These are phyloP conservation scores for Entomortierella lignicola DNA, from an alignment of 192 early-diverging fungal genomes.

Conservation along the genomic window DNA sequence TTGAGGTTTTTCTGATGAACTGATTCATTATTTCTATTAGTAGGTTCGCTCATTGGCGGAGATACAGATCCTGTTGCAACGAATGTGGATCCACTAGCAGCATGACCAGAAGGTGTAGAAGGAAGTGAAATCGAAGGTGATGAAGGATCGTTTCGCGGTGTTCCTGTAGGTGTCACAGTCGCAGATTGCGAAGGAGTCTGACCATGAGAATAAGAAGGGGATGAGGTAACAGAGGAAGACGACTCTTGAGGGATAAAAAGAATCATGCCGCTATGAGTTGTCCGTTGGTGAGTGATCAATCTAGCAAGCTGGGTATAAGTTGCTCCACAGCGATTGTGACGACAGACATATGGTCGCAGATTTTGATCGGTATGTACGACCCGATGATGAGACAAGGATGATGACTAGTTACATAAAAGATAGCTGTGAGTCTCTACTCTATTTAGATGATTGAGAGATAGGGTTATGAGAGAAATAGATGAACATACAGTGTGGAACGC, in stretches of 20 bases:
- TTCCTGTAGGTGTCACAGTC: not conserved
- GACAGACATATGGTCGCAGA: conserved; percentile 46
- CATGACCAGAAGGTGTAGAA: not conserved
- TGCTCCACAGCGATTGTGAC: conserved; percentile 52
- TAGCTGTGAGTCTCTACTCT: too few species aligned
- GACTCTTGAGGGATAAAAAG: conserved; percentile 52
- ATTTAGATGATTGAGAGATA: too few species aligned
- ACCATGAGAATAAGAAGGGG: conserved; percentile 8
- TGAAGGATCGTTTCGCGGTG: not conserved
- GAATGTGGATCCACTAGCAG: not conserved
- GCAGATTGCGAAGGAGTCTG: conserved; percentile 5
- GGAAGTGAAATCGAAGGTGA: conserved; percentile 2
- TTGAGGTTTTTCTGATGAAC: not conserved
- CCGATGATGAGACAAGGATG: conserved; percentile 50
- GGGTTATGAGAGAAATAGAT: too few species aligned
- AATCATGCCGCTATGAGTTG: conserved; percentile 50
- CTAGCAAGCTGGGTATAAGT: conserved; percentile 52
- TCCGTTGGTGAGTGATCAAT: conserved; percentile 48
- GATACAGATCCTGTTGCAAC: not conserved
- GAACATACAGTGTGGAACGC: conserved; percentile 45
- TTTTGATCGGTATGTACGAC: conserved; percentile 51
- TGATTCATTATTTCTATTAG: not conserved
- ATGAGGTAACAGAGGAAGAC: conserved; percentile 21
- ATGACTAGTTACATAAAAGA: conserved; percentile 22
- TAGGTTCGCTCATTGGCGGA: not conserved